Base-by-base conservation (phyloP, 2,329 filamentous ascomycete species). In the Neofusicoccum sp. region DNA sequence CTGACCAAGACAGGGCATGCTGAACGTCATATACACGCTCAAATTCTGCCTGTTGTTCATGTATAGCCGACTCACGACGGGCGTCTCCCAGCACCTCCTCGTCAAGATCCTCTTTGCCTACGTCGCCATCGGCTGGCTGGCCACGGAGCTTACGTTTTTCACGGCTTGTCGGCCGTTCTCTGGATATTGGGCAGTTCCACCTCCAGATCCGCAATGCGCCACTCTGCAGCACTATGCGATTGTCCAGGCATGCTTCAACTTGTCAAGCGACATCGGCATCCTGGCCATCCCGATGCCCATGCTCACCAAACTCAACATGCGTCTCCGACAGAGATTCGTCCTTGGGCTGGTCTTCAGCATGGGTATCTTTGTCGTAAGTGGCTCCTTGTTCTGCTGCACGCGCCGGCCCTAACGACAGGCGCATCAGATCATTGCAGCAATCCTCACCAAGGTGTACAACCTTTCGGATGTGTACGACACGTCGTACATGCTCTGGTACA, bases 171-270 rank as follows among this genome's bases (percentile, higher is more conserved):
- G 77, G 11, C 84, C 84, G 0, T 84, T 86, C 61, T 67, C 63
- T 48, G 74, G 83, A 26, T 86, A 86, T 63, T 86, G 84, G 83
- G 79, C 79, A 11, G 80, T 86, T 7, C 83, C 84, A 0, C 77
- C 80, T 1, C 69, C 77, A 1, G 80, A 81, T 64, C 73, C 75
- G 1, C 83, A 87, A 76, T 87, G 84, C 67, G 82, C 83, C 1
- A 81, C 84, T 0, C 79, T 82, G 1, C 76, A 80, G 14, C 76
- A 84, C 66, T 86, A 86, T 65, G 77, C 85, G 9, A 85, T 86
- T 54, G 81, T 82, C 14, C 84, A 86, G 62, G 80, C 82, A 1
- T 76, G 79, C 3, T 80, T 87, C 67, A 87, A 88, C 65, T 81
- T 87, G 51, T 80, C 81, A 2, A 85, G 83, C 28, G 85, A 87